Evolutionary conservation across 148 eudicot species (phyloP).

Genomic region (Simmondsia chinensis): DNA sequence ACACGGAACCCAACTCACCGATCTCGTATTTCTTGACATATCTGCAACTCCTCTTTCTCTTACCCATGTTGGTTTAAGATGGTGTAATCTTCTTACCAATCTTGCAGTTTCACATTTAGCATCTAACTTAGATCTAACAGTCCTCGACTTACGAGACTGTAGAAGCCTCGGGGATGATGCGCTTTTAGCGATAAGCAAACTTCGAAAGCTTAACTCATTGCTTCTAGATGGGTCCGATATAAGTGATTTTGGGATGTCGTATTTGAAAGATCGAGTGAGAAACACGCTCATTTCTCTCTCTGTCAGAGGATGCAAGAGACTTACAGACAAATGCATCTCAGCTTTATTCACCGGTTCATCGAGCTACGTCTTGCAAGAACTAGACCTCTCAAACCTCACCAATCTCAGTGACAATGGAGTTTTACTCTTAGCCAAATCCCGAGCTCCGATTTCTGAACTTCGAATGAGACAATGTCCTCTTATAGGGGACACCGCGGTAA

Average conservation of each 20-base stretch:
- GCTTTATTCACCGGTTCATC: slow-evolving; percentile 47
- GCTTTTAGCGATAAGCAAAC: slow-evolving; percentile 47
- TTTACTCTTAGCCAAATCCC: slow-evolving; percentile 64
- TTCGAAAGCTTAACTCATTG: slow-evolving; percentile 51
- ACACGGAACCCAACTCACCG: slow-evolving; percentile 75
- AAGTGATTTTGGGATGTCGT: slow-evolving; percentile 60
- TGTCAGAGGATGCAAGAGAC: slow-evolving; percentile 87
- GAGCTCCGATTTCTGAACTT: slow-evolving; percentile 57
- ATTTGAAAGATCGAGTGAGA: slow-evolving; percentile 36
- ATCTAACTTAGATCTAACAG: slow-evolving; percentile 52
- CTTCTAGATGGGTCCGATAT: slow-evolving; percentile 80
- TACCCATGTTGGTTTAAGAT: slow-evolving; percentile 78
- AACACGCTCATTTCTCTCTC: slow-evolving; percentile 57
- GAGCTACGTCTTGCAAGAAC: slow-evolving; percentile 48
- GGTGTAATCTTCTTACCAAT: slow-evolving; percentile 88
- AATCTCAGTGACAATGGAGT: slow-evolving; percentile 69
- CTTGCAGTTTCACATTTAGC: slow-evolving; percentile 49
- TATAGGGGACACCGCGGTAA: slow-evolving; percentile 79
- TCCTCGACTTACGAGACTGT: slow-evolving; percentile 88
- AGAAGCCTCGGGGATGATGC: slow-evolving; percentile 84
- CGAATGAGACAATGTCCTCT: slow-evolving; percentile 88
- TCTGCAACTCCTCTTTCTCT: slow-evolving; percentile 76
- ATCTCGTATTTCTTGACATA: slow-evolving; percentile 82
- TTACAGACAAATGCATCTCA: slow-evolving; percentile 72
- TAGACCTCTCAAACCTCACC: slow-evolving; percentile 87